A percentile compares a stretch with the other conserved stretches of the same genome.
These are phyloP conservation scores for Pinus albicaulis DNA, from an alignment of 75 land plant species.

Conservation along the genomic window DNA sequence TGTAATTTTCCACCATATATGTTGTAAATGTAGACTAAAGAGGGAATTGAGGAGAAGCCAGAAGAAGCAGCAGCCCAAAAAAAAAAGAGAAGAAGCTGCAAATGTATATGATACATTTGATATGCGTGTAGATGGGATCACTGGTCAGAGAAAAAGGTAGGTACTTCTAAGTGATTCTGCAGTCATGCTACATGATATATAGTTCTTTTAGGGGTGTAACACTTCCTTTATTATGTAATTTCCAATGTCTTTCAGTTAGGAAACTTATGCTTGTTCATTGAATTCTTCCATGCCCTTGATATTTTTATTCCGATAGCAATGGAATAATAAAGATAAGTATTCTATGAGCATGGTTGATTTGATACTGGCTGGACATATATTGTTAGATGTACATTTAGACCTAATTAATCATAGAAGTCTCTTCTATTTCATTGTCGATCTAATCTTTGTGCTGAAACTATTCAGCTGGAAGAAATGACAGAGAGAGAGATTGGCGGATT, in stretches of 20 bases:
- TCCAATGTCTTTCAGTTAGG: not conserved
- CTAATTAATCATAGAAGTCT: not conserved
- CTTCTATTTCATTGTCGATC: not conserved
- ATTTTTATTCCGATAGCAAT: not conserved
- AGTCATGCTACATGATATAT: not conserved
- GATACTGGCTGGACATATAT: not conserved
- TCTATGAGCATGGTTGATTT: not conserved
- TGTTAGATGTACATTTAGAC: constrained; percentile 1
- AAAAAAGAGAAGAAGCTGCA: constrained; percentile 80
- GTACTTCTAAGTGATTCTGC: not conserved
- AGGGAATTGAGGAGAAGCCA: constrained; percentile 84
- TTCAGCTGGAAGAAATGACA: constrained; percentile 91
- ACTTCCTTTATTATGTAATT: not conserved
- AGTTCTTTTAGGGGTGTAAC: not conserved
- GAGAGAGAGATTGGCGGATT: constrained; percentile 99
- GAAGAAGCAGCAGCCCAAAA: constrained; percentile 88
- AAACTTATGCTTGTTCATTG: not conserved
- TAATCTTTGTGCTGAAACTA: not conserved
- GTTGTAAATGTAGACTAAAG: constrained; percentile 38
- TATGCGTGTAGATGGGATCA: constrained; percentile 97
- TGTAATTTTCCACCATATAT: not conserved
- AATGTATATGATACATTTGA: constrained; percentile 89
- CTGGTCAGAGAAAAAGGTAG: constrained; percentile 90
- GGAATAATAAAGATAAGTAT: not conserved
- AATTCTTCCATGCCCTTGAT: not conserved